Evolutionary conservation across 2,329 filamentous ascomycete genomes (phyloP).

Genomic region (Bipolaris sorokiniana): DNA sequence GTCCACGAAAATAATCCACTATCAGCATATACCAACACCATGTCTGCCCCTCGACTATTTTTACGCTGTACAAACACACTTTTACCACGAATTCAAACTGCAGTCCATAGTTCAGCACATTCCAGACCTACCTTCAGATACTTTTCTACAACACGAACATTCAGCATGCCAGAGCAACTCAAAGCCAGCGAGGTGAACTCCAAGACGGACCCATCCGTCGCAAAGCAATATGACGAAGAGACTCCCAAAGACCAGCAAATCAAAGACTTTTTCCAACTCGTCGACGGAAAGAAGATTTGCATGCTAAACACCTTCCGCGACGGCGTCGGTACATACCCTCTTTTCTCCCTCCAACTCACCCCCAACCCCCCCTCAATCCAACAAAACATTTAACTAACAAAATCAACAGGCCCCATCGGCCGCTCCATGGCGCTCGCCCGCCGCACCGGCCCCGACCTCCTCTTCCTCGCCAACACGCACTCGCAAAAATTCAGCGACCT

Average conservation of each 20-base stretch:
- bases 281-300: constrained; percentile 54
- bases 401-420: constrained; percentile 46
- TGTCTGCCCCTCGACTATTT: constrained; percentile 28
- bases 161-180: constrained; percentile 55
- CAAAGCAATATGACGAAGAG: constrained; percentile 57
- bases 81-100: constrained; percentile 10
- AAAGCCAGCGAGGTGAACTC: constrained; percentile 51
- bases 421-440: constrained; percentile 61
- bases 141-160: constrained; percentile 24
- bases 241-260: constrained; percentile 55
- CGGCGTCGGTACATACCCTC: constrained; percentile 44
- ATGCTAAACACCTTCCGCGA: constrained; percentile 52
- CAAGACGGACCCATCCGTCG: constrained; percentile 54
- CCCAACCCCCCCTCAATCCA: no score
- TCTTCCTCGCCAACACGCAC: constrained; percentile 58
- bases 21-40: constrained; percentile 8
- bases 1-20: constrained; percentile 13
- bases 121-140: constrained; percentile 12
- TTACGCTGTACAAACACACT: constrained; percentile 16
- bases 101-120: not conserved
- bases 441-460: constrained; percentile 61
- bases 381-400: no score
- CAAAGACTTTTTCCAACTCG: constrained; percentile 56
- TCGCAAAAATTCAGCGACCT: constrained; percentile 57
- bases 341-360: no score